Conservation (phyloP, 169 alveolate species). For the Perkinsus chesapeaki region DNA sequence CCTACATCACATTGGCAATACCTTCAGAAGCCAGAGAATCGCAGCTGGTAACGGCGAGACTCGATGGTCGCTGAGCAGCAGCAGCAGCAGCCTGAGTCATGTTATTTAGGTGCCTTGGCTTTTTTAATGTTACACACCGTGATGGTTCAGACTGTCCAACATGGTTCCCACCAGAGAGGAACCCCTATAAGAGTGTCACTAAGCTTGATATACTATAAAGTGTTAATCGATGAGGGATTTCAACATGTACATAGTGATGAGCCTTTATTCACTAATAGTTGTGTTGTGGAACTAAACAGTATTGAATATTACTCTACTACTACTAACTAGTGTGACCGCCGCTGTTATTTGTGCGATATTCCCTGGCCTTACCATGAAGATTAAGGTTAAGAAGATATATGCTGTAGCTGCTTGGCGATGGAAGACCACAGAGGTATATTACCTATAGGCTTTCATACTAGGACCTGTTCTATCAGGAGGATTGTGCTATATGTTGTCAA, state of each 20-base stretch:
- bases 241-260: not conserved
- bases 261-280: too few species aligned
- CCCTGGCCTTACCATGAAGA: not conserved
- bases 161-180: not conserved
- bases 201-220: not conserved
- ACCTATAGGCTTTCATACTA: not conserved
- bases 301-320: too few species aligned
- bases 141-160: not conserved
- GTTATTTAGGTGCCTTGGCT: not conserved
- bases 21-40: not conserved
- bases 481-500: slow-evolving; percentile 43
- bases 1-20: not conserved
- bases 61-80: not conserved
- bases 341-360: not conserved
- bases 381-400: not conserved
- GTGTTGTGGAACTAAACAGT: too few species aligned
- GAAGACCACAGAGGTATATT: not conserved
- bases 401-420: not conserved
- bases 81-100: not conserved
- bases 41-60: not conserved
- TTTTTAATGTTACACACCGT: not conserved
- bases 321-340: too few species aligned
- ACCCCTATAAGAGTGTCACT: not conserved
- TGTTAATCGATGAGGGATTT: not conserved
- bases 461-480: not conserved